Evolutionary conservation across 495 filamentous ascomycete genomes (phyloP), one percentile per base, ranked within the genome.

Genomic region (Podospora tetraspora): DNA sequence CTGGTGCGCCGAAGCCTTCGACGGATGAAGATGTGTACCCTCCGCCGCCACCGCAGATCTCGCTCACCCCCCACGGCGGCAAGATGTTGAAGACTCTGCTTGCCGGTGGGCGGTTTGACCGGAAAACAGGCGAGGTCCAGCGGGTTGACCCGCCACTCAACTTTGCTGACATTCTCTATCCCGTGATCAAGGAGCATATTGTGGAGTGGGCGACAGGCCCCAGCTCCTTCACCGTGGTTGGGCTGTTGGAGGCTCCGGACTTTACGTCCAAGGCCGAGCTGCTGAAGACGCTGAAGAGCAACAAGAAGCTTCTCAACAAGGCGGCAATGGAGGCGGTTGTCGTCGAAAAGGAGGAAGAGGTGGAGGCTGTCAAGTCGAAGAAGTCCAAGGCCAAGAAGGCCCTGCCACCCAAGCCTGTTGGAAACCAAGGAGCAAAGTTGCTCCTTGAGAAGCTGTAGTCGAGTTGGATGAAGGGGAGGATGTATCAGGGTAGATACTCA

Each of bases 71-170:
- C 3, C 84, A 86, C 66, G 89, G 88, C 2, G 91, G 92, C n/a
- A 88, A 91, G 62, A 90, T 97, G 88, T 85, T 97, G 69, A 97
- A 96, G 79, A 89, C 89, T 0, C 84, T 99, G 1, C 91, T 97
- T 27, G 86, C 90, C 34, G 94, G 95, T 23, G 95, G 96, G 11
- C 87, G 85, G 25, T 99, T 90, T 76, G 92, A 97, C 79, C 82
- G 81, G 24, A 84, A 82, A 37, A 82, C 84, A 3, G 92, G 91
- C 77, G 85, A 83, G 61, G 79, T 96, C 59, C 86, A 83, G 75
- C 85, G 87, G 67, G 83, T 89, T 21, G 84, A 91, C n/a, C 92
- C 93, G 9, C 80, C 88, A n/a, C 83, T 97, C 62, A 84, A 87
- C 69, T 99, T 97, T 80, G 87, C 92, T 69, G 84, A 86, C 66